Evolutionary conservation across 768 basidiomycete species (phyloP).

Genomic region (Sarcodon aspratus): DNA sequence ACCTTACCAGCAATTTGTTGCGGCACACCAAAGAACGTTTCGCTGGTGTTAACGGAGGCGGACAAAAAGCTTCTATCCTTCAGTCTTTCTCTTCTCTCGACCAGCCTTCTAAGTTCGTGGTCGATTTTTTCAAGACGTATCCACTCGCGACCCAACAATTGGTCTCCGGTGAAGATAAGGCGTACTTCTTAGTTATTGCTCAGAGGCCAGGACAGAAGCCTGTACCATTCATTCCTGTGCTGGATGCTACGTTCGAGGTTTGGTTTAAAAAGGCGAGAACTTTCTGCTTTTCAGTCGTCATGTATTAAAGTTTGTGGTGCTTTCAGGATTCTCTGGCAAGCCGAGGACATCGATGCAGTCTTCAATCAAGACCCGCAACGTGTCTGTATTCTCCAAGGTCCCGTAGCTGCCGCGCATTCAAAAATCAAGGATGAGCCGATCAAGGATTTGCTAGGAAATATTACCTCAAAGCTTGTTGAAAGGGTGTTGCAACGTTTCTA

Average conservation of each 20-base stretch:
- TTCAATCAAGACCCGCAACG: conserved; percentile 99
- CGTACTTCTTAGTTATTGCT: conserved; percentile 91
- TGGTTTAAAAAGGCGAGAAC: conserved; percentile 98
- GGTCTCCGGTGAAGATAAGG: conserved; percentile 85
- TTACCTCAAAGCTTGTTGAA: conserved; percentile 66
- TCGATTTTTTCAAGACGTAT: conserved; percentile 78
- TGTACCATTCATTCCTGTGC: conserved; percentile 93
- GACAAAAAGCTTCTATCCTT: conserved; percentile 71
- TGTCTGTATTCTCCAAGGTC: conserved; percentile 95
- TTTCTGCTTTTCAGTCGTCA: not conserved
- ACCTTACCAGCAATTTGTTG: conserved; percentile 94
- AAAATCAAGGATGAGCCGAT: conserved; percentile 88
- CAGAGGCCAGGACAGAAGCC: conserved; percentile 98
- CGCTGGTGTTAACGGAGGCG: conserved; percentile 72
- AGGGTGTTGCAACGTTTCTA: conserved; percentile 76
- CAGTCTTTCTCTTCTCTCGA: conserved; percentile 76
- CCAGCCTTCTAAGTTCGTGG: conserved; percentile 67
- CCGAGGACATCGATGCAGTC: conserved; percentile 96
- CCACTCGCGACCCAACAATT: conserved; percentile 75
- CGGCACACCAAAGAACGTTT: conserved; percentile 93
- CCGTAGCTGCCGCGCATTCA: conserved; percentile 86
- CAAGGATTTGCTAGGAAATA: conserved; percentile 82
- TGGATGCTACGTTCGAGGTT: conserved; percentile 88
- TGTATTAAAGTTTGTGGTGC: conserved; percentile 6
- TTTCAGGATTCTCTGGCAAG: conserved; percentile 94